A percentile compares a stretch with the other conserved stretches of the same genome.
These are phyloP conservation scores for Cordyceps farinosa DNA, from an alignment of 2,329 filamentous ascomycete species.

Conservation along the genomic window DNA sequence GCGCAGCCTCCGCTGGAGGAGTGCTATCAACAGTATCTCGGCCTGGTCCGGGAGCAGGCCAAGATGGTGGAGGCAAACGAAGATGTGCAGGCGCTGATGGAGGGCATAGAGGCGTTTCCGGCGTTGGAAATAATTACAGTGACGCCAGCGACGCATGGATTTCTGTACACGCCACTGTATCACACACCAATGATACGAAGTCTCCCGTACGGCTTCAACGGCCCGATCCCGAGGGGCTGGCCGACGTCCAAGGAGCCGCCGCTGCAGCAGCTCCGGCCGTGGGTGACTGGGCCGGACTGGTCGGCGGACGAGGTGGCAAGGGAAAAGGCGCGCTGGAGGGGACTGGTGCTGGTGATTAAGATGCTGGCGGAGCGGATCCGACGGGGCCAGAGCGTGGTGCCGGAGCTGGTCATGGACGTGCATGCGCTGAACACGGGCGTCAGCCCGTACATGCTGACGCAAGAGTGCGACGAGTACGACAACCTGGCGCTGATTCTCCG, in stretches of 20 bases:
- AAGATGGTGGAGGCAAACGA: neutral
- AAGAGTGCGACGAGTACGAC: slow-evolving; percentile 25
- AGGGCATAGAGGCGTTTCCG: slow-evolving; percentile 33
- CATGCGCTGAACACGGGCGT: slow-evolving; percentile 30
- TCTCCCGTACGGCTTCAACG: slow-evolving; percentile 8
- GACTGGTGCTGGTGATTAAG: slow-evolving; percentile 28
- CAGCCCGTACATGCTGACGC: slow-evolving; percentile 30
- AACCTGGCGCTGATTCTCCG: slow-evolving; percentile 21
- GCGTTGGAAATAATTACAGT: slow-evolving; percentile 35
- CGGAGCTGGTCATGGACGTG: slow-evolving; percentile 34
- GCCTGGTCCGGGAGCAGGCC: neutral
- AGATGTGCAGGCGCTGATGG: slow-evolving; percentile 32
- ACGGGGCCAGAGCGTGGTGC: slow-evolving; percentile 24
- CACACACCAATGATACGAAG: slow-evolving; percentile 10
- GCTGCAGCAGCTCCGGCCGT: neutral
- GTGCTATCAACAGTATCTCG: neutral
- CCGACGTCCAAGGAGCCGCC: neutral
- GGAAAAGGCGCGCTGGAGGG: slow-evolving; percentile 27
- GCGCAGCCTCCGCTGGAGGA: neutral
- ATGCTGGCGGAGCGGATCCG: slow-evolving; percentile 24
- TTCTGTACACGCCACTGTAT: slow-evolving; percentile 35
- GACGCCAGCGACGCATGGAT: slow-evolving; percentile 38
- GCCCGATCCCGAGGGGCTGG: slow-evolving; percentile 8
- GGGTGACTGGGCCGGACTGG: neutral
- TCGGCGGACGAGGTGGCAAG: neutral